A percentile compares a stretch with the other conserved stretches of the same genome.
These are phyloP conservation scores for Ophiocordyceps camponoti-leonardi DNA, from an alignment of 2,329 filamentous ascomycete species.

Conservation along the genomic window DNA sequence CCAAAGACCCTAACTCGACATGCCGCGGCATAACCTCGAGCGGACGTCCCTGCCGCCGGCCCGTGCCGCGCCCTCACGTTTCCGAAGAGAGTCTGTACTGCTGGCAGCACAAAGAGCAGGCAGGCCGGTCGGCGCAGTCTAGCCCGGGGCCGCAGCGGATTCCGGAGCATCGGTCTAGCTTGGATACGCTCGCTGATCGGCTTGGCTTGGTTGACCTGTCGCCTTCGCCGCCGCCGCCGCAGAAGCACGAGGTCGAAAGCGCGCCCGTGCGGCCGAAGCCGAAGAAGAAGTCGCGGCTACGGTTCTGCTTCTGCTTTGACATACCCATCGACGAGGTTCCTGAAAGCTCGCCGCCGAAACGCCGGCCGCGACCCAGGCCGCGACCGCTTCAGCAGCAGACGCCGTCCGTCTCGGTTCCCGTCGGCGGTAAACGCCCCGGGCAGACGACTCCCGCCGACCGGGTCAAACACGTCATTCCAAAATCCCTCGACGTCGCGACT, in stretches of 20 bases:
- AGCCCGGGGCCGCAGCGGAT: slow-evolving; percentile 35
- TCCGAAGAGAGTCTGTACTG: slow-evolving; percentile 56
- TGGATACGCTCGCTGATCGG: slow-evolving; percentile 73
- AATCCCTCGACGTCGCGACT: slow-evolving; percentile 46
- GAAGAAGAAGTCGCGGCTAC: slow-evolving; percentile 14
- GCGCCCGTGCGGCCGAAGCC: slow-evolving; percentile 6
- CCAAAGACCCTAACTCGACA: slow-evolving; percentile 65
- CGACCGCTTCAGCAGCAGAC: slow-evolving; percentile 17
- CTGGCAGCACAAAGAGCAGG: slow-evolving; percentile 92
- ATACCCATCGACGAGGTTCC: slow-evolving; percentile 26
- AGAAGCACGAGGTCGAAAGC: slow-evolving; percentile 9
- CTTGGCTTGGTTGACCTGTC: slow-evolving; percentile 55
- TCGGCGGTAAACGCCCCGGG: not conserved
- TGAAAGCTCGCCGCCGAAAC: slow-evolving; percentile 16
- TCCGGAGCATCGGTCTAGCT: slow-evolving; percentile 51
- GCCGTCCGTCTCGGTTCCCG: slow-evolving; percentile 7
- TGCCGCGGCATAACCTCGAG: slow-evolving; percentile 74
- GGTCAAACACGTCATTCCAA: slow-evolving; percentile 43
- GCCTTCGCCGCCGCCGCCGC: slow-evolving; percentile 6
- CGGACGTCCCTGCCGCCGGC: slow-evolving; percentile 69
- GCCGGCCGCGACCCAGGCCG: slow-evolving; percentile 27
- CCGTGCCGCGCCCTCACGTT: slow-evolving; percentile 31
- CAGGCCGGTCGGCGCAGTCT: slow-evolving; percentile 28
- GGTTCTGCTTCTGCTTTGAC: slow-evolving; percentile 35
- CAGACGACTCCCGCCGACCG: slow-evolving; percentile 12